Percentiles rank a stretch among this genome's conserved stretches.
These are phyloP conservation scores for Ganoderma lingzhi DNA, from an alignment of 1,284 basidiomycete species.

Conservation along the genomic window DNA sequence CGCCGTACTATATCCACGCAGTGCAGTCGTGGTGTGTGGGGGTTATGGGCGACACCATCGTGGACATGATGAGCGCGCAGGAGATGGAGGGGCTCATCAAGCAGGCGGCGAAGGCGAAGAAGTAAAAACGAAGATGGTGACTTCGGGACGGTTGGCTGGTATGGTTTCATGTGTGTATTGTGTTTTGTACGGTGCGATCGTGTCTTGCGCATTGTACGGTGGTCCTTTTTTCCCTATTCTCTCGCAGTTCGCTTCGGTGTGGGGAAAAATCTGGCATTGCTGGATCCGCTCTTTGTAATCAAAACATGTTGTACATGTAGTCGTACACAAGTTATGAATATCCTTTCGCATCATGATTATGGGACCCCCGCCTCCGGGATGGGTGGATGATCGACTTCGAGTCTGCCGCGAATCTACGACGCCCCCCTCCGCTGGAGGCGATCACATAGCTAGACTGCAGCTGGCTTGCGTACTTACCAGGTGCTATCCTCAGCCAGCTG, in stretches of 20 bases:
- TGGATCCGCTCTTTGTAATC: neutral
- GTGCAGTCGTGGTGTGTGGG: constrained; percentile 22
- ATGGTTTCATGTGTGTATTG: neutral
- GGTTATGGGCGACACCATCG: constrained; percentile 20
- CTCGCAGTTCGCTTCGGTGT: neutral
- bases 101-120: constrained; percentile 13
- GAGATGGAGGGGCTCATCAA: constrained; percentile 26
- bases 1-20: constrained; percentile 34
- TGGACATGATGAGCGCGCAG: constrained; percentile 26
- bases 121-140: neutral
- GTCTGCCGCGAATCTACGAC: too few species aligned
- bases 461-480: too few species aligned
- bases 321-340: neutral
- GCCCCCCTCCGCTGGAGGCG: too few species aligned
- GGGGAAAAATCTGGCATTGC: neutral
- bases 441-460: too few species aligned
- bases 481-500: too few species aligned
- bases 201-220: neutral
- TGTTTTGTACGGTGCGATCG: neutral
- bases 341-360: neutral
- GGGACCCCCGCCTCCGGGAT: too few species aligned
- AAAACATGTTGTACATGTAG: neutral
- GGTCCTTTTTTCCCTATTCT: neutral
- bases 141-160: neutral
- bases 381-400: too few species aligned